Base-by-base conservation (phyloP, 139 green algal species). In the Chlamydomonas urium region DNA sequence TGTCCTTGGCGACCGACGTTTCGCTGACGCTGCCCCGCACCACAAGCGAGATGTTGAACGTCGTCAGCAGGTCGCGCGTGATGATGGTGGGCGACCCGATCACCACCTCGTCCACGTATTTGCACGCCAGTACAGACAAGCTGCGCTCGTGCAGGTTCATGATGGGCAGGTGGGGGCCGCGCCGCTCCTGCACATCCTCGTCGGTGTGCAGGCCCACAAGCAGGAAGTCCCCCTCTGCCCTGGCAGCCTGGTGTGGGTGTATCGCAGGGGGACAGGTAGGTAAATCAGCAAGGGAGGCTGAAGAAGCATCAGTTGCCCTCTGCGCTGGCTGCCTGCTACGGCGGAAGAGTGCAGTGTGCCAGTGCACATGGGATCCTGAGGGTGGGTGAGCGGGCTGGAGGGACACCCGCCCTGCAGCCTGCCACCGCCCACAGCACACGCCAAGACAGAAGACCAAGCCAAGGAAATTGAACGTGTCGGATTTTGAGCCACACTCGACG, bases 91-190 rank as follows among this genome's bases (percentile, higher is more conserved):
- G 79, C 10, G 71, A 63, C 29, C 82, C 82, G 31, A 88, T 85
- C 35, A 88, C 75, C 14, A 98, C 93, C 81, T 99, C 96, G 67
- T 99, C 93, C 32, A 97, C 93, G 75, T 97, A 92, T 71, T 90
- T 86, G 88, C 95, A 99, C 23, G 94, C 90, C 71, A 99, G 84
- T 75, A 98, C 94, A 38, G 76, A 90, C 21, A 99, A 87, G 47
- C 81, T 88, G 72, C 96, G 89, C 87, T 99, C 96, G 65, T 99
- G 93, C 75, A 98, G 72, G 77, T 93, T 93, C 90, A 99, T 97
- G 83, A 99, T 97, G 66, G 96, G 95, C 65, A 96, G 85, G 86
- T 98, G 92, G 0, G 82, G 85, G 1, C 85, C 91, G 4, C 91
- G 71, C 14, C 92, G 86, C 50, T 84, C 84, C 37, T 74, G 67